Evolutionary conservation across 2,329 filamentous ascomycete genomes (phyloP), one percentile per base, ranked within the genome.

Genomic region (Clathrospora elynae): DNA sequence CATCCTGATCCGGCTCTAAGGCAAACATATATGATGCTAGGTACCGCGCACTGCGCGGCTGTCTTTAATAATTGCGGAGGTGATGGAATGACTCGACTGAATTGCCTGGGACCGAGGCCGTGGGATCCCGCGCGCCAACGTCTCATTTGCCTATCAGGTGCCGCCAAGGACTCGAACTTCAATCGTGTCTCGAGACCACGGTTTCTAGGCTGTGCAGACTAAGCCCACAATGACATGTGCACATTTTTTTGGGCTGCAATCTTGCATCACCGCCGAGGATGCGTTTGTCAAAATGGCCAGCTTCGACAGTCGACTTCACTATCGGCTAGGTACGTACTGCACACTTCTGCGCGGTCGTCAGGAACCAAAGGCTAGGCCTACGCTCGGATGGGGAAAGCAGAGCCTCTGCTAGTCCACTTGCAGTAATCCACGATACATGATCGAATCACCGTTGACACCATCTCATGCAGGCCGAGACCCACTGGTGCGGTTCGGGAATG

Each of bases 341-440:
- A 32, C 16, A 48, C 38, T 35, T 19, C 47, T 57, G 54, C 52
- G 51, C n/a, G 33, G 43, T 45, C 33, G 48, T 39, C 58, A 61
- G 59, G 62, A 52, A 61, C 59, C 46, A 25, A 30, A 43, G 34
- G 47, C 50, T 40, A 51, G 51, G 39, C 37, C 46, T 38, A 51
- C 61, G 62, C 60, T 67, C 59, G 57, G 57, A 64, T 64, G 63
- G 62, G 59, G 62, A 61, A 63, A 42, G 47, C 61, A 62, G 60
- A 66, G 62, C 65, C 62, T 63, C 36, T 58, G 28, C 53, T 59
- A 56, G 36, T 40, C 46, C 46, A 25, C 40, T 42, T 49, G 29
- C 36, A 41, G 48, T 34, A 35, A 35, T 42, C 46, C 44, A 44
- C 49, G 38, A 52, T 43, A 31, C 20, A 33, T 13, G 45, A 44